Percentiles rank a stretch among this genome's conserved stretches.
Conservation (phyloP, 75 land plant species). For the Chamaecyparis obtusa region DNA sequence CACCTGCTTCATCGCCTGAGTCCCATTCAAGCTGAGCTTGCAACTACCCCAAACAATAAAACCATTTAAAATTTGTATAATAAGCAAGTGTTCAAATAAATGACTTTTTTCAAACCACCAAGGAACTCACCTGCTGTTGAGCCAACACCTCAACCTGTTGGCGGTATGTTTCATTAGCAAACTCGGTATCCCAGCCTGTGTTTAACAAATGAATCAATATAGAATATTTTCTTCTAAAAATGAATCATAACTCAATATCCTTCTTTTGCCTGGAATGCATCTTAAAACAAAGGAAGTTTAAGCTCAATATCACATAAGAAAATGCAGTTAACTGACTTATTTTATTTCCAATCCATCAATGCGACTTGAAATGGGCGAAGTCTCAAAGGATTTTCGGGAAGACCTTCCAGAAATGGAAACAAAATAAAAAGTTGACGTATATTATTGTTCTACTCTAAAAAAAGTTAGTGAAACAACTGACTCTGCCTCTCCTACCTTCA, state of each 20-base stretch:
- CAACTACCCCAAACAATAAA: constrained; percentile 26
- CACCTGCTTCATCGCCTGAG: constrained; percentile 33
- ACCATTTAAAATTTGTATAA: constrained; percentile 2
- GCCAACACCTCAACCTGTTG: constrained; percentile 94
- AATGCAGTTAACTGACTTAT: not conserved
- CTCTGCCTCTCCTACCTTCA: too few relatives aligned
- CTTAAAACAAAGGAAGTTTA: not conserved
- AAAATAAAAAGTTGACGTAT: not conserved
- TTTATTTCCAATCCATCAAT: not conserved
- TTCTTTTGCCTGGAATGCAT: not conserved
- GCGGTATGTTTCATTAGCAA: constrained; percentile 91
- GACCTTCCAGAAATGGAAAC: too few relatives aligned
- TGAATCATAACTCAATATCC: not conserved
- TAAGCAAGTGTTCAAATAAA: not conserved
- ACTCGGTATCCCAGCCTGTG: constrained; percentile 96
- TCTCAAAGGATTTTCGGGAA: too few relatives aligned
- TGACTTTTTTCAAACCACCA: not conserved
- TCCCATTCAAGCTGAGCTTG: constrained; percentile 50
- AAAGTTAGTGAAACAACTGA: too few relatives aligned
- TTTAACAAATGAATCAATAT: not conserved
- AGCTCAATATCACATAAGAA: not conserved
- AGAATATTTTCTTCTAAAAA: not conserved
- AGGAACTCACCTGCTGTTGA: constrained; percentile 74
- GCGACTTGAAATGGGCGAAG: not conserved
- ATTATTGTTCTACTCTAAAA: not conserved